phyloP scores from a whole-genome alignment of 2,329 filamentous ascomycete species.

The Trichoderma endophyticum region DNA sequence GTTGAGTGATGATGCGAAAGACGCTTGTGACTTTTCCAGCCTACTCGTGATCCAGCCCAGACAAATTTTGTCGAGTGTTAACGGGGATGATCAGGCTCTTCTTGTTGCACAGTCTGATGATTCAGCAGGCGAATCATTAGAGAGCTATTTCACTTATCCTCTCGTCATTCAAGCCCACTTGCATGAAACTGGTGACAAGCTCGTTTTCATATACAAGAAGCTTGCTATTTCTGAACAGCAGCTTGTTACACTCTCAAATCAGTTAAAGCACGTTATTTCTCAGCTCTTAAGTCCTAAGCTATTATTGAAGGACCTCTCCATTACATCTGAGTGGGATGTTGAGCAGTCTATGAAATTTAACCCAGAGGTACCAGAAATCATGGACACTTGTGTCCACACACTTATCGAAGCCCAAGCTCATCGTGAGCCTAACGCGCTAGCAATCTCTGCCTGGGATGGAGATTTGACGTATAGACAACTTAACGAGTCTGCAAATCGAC shows the following conservation, averaged over 20 bases:
- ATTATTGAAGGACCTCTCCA: neutral
- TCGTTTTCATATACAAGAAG: constrained; percentile 4
- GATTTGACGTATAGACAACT: constrained; percentile 5
- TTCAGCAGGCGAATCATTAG: neutral
- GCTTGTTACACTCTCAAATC: constrained; percentile 5
- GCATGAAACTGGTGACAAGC: neutral
- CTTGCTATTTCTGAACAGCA: neutral
- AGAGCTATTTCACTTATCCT: constrained; percentile 13
- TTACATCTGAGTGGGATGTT: neutral
- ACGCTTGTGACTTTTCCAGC: constrained; percentile 9
- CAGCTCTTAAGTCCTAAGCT: neutral
- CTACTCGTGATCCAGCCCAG: constrained; percentile 9
- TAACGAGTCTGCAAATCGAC: neutral
- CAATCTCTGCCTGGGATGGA: constrained; percentile 15
- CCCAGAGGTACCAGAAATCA: neutral
- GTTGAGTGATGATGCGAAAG: neutral
- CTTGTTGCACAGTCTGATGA: neutral
- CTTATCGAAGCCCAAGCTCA: constrained; percentile 10
- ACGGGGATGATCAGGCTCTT: neutral
- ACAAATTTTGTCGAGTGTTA: neutral
- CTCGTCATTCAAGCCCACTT: constrained; percentile 10
- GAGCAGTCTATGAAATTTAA: neutral
- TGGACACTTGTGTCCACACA: constrained; percentile 28
- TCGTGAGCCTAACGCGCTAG: neutral
- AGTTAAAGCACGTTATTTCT: neutral